A percentile compares a stretch with the other conserved stretches of the same genome.
Conservation (phyloP, 164 flowering plant genomes). For the Annona cherimola region DNA sequence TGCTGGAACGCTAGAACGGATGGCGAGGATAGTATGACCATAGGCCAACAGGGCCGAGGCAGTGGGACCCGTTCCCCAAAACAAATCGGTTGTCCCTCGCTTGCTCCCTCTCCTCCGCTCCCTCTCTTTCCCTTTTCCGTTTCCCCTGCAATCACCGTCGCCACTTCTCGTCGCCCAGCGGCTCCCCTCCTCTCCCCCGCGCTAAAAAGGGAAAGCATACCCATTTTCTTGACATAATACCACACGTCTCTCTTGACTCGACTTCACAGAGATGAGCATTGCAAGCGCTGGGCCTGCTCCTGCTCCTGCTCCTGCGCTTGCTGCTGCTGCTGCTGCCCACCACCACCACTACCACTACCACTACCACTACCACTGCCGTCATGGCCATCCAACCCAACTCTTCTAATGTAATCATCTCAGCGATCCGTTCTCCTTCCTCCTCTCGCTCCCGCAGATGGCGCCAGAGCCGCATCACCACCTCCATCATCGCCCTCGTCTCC, state of each 20-base stretch:
- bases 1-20: too few relatives aligned
- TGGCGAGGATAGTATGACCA: too few relatives aligned
- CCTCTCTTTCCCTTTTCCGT: background rate
- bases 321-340: background rate
- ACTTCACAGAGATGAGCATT: background rate
- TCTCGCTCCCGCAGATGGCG: slow-evolving; percentile 27
- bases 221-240: background rate
- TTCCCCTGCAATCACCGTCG: background rate
- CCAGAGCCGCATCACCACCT: slow-evolving; percentile 29
- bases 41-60: too few relatives aligned
- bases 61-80: too few relatives aligned
- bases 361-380: too few relatives aligned
- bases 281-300: background rate
- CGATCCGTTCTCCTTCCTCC: background rate
- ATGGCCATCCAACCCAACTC: background rate
- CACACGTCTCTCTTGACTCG: background rate
- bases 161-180: background rate
- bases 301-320: background rate
- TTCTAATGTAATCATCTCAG: background rate
- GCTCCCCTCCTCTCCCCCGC: background rate
- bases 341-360: too few relatives aligned
- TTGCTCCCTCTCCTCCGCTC: background rate
- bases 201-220: background rate
- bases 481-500: slow-evolving; percentile 31
- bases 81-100: too few relatives aligned